Base-by-base conservation (phyloP, 2,329 filamentous ascomycete genomes). In the Aureobasidium sp. region DNA sequence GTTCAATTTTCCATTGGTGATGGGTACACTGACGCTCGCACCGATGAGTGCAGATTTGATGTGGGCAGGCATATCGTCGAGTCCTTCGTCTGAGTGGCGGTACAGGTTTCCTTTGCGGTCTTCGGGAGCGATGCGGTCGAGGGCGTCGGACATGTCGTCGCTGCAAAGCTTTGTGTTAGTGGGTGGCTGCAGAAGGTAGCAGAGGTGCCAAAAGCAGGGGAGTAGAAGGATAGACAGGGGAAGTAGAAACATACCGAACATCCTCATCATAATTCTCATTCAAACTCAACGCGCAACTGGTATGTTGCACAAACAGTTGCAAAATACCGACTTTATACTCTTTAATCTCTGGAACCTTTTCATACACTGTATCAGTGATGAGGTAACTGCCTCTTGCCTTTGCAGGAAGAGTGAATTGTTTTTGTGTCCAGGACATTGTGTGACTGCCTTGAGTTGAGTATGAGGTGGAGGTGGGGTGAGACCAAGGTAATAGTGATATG, bases 61-160 rank as follows among this genome's bases (percentile, higher is more conserved):
- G 75, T 99, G 94, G 62, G 91, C 92, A 84, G 94, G 94, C 91
- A 97, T 97, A 75, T 97, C 94, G 77, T 99, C 94, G 57, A 70
- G 68, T 2, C 94, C 94, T 79, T 96, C 94, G 0, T 88, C 92
- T 69, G 83, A 85, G 76, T 99, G 94, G 47, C 90, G 79, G 76
- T 97, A 99, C 49, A 97, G 74, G 9, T 84, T 81, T 10, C 74
- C 73, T 67, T 76, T 75, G 66, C 71, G 82, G 61, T 95, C 92
- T 70, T 90, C 89, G 0, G 92, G 91, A 44, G 88, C 94, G 69
- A 99, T 89, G 48, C 91, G 82, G 75, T 99, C 93, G 66, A 99
- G 79, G 50, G 93, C 91, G 77, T 97, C 91, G 71, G 85, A 91
- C 93, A 97, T 96, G 75, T 99, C 91, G 44, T 82, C 83, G 62